These are phyloP conservation scores for Erythrobasidium yunnanense DNA, from an alignment of 768 basidiomycete species.

Conservation along the genomic window DNA sequence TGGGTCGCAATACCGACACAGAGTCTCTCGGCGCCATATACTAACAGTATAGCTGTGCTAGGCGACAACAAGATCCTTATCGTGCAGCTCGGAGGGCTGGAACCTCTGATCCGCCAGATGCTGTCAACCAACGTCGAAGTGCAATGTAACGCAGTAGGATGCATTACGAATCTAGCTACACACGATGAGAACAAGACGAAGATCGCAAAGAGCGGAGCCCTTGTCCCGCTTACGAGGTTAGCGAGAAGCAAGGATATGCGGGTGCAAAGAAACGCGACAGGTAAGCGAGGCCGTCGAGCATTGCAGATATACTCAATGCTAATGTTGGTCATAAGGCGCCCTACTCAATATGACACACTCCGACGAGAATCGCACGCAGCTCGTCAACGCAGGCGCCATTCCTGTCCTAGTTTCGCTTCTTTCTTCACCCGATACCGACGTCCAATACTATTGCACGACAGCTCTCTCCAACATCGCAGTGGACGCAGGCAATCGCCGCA, in stretches of 20 bases:
- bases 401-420: slow-evolving; percentile 84
- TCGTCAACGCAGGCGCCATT: slow-evolving; percentile 95
- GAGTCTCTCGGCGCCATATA: too few species aligned
- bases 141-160: slow-evolving; percentile 98
- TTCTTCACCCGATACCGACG: slow-evolving; percentile 95
- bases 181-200: slow-evolving; percentile 99
- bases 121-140: slow-evolving; percentile 97
- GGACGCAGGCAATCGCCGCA: slow-evolving; percentile 86
- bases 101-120: slow-evolving; percentile 98
- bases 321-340: slow-evolving; percentile 50
- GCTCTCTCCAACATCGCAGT: slow-evolving; percentile 97
- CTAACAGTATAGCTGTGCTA: too few species aligned
- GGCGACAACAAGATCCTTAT: slow-evolving; percentile 99
- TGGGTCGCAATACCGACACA: slow-evolving; percentile 45
- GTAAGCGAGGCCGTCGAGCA: neutral
- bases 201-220: slow-evolving; percentile 97
- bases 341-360: slow-evolving; percentile 94
- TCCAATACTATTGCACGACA: slow-evolving; percentile 99
- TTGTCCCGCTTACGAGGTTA: slow-evolving; percentile 87
- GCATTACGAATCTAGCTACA: slow-evolving; percentile 95
- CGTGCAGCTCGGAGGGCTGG: slow-evolving; percentile 91
- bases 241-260: slow-evolving; percentile 98
- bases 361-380: slow-evolving; percentile 98
- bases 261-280: slow-evolving; percentile 91
- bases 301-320: too few species aligned